Conservation (phyloP, 2,329 filamentous ascomycete species). For the Salinomyces thailandicus region DNA sequence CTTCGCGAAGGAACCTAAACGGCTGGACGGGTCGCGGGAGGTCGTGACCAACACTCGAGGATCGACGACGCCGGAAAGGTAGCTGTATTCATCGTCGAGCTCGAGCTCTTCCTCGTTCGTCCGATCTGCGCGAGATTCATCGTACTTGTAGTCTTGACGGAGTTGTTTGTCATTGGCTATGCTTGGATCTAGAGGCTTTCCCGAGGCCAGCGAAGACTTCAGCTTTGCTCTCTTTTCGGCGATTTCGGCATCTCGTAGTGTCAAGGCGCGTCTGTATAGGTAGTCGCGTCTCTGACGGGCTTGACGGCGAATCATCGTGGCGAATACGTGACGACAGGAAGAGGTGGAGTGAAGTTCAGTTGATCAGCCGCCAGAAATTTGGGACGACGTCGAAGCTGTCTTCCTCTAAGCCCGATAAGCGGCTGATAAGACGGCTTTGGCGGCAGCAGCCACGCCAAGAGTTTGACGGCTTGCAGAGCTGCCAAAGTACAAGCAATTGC, state of each 20-base stretch:
- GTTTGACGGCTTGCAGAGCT: too few relatives aligned
- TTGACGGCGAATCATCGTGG: slow-evolving; percentile 52
- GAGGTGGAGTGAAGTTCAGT: background rate
- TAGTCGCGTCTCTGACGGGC: slow-evolving; percentile 74
- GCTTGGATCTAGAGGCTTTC: slow-evolving; percentile 69
- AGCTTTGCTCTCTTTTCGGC: slow-evolving; percentile 83
- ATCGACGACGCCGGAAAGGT: slow-evolving; percentile 83
- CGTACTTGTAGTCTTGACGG: slow-evolving; percentile 83
- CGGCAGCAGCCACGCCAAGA: background rate
- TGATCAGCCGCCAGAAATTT: too few relatives aligned
- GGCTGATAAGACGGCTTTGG: background rate
- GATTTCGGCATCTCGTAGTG: slow-evolving; percentile 83
- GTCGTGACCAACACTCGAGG: slow-evolving; percentile 85
- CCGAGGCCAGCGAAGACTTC: slow-evolving; percentile 74
- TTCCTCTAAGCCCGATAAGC: too few relatives aligned
- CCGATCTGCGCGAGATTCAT: slow-evolving; percentile 66
- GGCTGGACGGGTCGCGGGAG: slow-evolving; percentile 72
- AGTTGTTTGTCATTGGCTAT: slow-evolving; percentile 80
- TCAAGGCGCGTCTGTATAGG: slow-evolving; percentile 79
- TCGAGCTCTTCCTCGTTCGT: slow-evolving; percentile 59
- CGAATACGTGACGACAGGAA: background rate
- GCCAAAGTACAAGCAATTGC: too few relatives aligned
- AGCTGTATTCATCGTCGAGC: slow-evolving; percentile 80
- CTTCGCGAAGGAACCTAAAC: slow-evolving; percentile 83
- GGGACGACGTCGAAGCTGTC: too few relatives aligned